Evolutionary conservation across 169 alveolate genomes (phyloP), one percentile per base, ranked within the genome.

Genomic region (Miamiensis avidus): DNA sequence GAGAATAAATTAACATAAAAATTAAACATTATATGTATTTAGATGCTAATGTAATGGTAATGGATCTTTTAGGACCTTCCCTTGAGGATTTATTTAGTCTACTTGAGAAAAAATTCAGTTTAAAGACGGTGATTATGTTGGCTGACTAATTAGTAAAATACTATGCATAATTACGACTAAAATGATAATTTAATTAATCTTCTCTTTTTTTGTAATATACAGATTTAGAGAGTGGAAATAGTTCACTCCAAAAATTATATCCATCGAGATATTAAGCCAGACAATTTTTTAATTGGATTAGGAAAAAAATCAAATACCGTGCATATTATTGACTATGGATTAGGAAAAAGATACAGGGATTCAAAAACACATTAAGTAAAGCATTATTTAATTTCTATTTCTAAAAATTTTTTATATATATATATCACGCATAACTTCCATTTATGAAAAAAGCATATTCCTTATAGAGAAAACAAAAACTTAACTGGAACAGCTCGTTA

Each of bases 401-500:
- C 30, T 65, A 85, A 28, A 75, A 74, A 15, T 72, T 90, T 27
- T 83, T 87, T 1, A 92, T 92, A 0, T 87, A 92, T 30, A 90
- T 89, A 0, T 32, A 90, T 28, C 88, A 90, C 76, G 92, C 86
- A n/a, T 75, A 82, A 26, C 74, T 88, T 27, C 87, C 87, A 69
- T 73, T 89, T 75, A 90, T 49, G 4, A 11, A 11, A 49, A 49
- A 4, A 49, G 89, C 97, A 94, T 77, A 94, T 94, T 65, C 96
- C 97, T 29, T 88, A 89, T 76, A 88, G 91, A 76, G 95, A 94
- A 87, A 90, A 90, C 74, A 89, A 93, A 81, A 89, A 87, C 81
- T 81, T 94, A 29, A 94, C 97, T 33, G 97, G 97, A 32, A 94
- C 97, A 28, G 95, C 97, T 28, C 78, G 97, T 49, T 94, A 94